phyloP scores from a whole-genome alignment of 345 rosid genomes.

The Populus alba region DNA sequence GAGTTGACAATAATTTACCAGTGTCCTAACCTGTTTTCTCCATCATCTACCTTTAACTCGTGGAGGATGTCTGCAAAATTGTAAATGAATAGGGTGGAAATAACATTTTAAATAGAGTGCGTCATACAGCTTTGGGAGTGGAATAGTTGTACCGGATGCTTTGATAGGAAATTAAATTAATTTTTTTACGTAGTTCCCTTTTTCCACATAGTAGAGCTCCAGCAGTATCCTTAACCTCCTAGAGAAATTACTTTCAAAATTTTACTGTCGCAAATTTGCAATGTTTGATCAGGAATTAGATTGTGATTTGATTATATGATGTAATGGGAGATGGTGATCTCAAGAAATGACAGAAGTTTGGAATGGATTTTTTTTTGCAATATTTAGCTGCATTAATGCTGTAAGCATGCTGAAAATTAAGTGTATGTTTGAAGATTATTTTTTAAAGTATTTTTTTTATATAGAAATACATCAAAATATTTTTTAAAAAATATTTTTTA shows the following conservation, averaged over 20 bases:
- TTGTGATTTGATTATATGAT: too few relatives aligned
- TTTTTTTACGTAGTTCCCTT: background rate
- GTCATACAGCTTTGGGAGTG: background rate
- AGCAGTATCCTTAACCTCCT: background rate
- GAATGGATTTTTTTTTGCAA: too few relatives aligned
- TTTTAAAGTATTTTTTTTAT: too few relatives aligned
- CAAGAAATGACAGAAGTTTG: too few relatives aligned
- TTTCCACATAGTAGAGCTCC: background rate
- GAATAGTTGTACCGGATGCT: background rate
- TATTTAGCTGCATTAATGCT: too few relatives aligned
- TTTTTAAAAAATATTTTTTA: too few relatives aligned
- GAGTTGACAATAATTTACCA: background rate
- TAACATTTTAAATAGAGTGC: background rate
- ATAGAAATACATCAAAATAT: too few relatives aligned
- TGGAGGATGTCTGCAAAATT: background rate
- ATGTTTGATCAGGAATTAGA: too few relatives aligned
- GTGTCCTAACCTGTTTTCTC: conserved; percentile 1
- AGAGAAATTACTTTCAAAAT: background rate
- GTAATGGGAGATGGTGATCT: too few relatives aligned
- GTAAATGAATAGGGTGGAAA: background rate
- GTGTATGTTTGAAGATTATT: too few relatives aligned
- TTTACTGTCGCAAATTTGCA: too few relatives aligned
- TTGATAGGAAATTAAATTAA: background rate
- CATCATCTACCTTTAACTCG: background rate
- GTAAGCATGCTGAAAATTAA: too few relatives aligned